A percentile compares a stretch with the other conserved stretches of the same genome.
Conservation (phyloP, 2,329 filamentous ascomycete species). For the Fusarium neocosmosporiellum region DNA sequence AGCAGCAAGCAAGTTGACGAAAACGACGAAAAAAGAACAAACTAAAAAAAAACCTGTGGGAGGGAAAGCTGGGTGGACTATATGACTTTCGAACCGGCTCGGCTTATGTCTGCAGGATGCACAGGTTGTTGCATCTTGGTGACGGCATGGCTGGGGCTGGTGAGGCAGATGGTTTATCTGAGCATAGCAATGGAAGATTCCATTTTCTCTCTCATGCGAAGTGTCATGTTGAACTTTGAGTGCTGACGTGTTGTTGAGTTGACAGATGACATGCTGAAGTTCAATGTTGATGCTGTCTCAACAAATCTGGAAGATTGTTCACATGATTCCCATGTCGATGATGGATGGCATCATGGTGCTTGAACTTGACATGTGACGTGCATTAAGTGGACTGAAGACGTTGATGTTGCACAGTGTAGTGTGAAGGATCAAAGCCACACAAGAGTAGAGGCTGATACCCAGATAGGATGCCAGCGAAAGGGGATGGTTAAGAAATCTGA, state of each 20-base stretch:
- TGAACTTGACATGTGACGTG: not conserved
- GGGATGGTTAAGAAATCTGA: slow-evolving; percentile 9
- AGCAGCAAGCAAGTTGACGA: slow-evolving; percentile 23
- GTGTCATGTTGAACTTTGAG: not conserved
- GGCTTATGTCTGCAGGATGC: slow-evolving; percentile 19
- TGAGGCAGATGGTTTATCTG: slow-evolving; percentile 42
- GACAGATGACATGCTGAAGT: not conserved
- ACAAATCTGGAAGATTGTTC: not conserved
- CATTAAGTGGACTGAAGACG: not conserved
- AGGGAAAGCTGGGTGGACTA: slow-evolving; percentile 39
- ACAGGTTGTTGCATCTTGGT: slow-evolving; percentile 12
- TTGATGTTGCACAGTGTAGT: not conserved
- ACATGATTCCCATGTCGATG: not conserved
- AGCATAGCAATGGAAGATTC: slow-evolving; percentile 38
- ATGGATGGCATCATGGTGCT: not conserved
- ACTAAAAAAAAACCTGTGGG: slow-evolving; percentile 38
- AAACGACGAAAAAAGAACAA: slow-evolving; percentile 40
- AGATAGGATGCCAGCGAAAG: slow-evolving; percentile 44
- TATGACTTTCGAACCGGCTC: slow-evolving; percentile 41
- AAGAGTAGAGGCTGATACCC: slow-evolving; percentile 29
- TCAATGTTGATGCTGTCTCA: not conserved
- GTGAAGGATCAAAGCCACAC: not conserved
- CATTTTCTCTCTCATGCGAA: slow-evolving; percentile 36
- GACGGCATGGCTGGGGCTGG: slow-evolving; percentile 28
- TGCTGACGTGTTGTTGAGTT: not conserved